Evolutionary conservation across 371 early-diverging fungal species (phyloP).

Genomic region (Rhizopus sp.): DNA sequence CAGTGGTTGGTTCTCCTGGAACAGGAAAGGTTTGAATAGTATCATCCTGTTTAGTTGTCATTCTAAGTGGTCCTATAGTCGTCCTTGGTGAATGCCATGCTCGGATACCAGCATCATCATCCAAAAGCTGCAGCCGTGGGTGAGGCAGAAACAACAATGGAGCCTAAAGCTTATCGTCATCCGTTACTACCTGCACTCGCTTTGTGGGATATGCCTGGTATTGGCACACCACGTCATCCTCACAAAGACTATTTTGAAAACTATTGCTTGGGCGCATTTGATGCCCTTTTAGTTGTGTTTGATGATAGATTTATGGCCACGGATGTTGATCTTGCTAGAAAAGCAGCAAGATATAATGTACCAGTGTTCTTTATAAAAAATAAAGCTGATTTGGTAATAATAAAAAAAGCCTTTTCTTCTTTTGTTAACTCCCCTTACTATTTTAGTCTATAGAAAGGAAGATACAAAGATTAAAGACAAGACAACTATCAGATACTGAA

Average conservation of each 20-base stretch:
- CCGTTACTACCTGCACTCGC: conserved; percentile 22
- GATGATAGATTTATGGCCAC: conserved; percentile 36
- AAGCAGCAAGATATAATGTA: conserved; percentile 18
- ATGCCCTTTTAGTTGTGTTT: conserved; percentile 35
- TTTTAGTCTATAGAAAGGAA: conserved; percentile 10
- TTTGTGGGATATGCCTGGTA: conserved; percentile 40
- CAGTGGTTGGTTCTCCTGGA: conserved; percentile 31
- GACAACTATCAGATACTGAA: conserved; percentile 8
- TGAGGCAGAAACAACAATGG: conserved; percentile 25
- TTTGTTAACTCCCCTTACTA: conserved; percentile 2
- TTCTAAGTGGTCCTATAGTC: conserved; percentile 18
- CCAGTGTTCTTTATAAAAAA: conserved; percentile 33
- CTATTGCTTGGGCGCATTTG: conserved; percentile 33
- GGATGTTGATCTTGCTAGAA: conserved; percentile 32
- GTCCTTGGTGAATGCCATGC: conserved; percentile 30
- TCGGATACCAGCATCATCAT: conserved; percentile 29
- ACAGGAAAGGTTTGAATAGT: conserved; percentile 30
- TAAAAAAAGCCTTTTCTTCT: background rate
- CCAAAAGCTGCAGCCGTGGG: conserved; percentile 26
- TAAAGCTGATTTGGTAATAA: conserved; percentile 34
- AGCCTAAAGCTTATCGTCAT: conserved; percentile 26
- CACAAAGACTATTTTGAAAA: conserved; percentile 25
- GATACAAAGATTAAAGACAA: conserved; percentile 7
- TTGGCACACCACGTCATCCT: conserved; percentile 21
- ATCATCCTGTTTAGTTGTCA: background rate